phyloP scores from a whole-genome alignment of 306 rosid species.

The Ochetophila trinervis region DNA sequence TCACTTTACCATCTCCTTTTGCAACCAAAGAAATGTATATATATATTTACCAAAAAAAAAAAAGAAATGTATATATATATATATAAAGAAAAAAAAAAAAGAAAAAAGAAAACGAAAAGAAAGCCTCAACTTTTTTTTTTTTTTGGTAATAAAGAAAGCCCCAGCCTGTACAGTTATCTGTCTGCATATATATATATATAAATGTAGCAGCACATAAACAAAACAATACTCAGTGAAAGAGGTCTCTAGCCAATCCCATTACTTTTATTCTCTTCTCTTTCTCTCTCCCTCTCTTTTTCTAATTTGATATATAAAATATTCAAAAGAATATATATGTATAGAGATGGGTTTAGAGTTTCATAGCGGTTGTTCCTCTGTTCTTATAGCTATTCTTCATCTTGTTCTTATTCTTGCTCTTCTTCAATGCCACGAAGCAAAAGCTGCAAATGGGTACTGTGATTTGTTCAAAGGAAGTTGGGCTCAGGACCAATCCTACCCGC shows the following conservation, averaged over 20 bases:
- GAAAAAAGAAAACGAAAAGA: neutral
- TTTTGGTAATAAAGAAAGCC: no score
- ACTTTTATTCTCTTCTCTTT: neutral
- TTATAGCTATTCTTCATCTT: neutral
- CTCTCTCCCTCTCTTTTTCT: neutral
- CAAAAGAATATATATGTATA: neutral
- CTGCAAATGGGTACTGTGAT: constrained; percentile 35
- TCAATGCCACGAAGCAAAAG: constrained; percentile 1
- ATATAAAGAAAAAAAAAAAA: neutral
- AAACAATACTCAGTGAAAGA: neutral
- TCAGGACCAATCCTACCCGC: constrained; percentile 55
- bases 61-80: no score
- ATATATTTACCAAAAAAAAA: no score
- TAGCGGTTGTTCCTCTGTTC: neutral
- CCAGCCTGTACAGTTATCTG: no score
- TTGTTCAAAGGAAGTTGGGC: constrained; percentile 71
- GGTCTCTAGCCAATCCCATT: neutral
- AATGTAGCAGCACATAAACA: neutral
- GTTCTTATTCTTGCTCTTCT: neutral
- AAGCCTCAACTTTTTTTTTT: neutral
- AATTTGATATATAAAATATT: neutral
- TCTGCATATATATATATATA: neutral
- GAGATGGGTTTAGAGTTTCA: constrained; percentile 25
- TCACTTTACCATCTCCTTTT: neutral
- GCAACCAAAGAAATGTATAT: no score